Evolutionary conservation across 116 monocot species (phyloP), one percentile per base, ranked within the genome.

Genomic region (Posidonia oceanica): DNA sequence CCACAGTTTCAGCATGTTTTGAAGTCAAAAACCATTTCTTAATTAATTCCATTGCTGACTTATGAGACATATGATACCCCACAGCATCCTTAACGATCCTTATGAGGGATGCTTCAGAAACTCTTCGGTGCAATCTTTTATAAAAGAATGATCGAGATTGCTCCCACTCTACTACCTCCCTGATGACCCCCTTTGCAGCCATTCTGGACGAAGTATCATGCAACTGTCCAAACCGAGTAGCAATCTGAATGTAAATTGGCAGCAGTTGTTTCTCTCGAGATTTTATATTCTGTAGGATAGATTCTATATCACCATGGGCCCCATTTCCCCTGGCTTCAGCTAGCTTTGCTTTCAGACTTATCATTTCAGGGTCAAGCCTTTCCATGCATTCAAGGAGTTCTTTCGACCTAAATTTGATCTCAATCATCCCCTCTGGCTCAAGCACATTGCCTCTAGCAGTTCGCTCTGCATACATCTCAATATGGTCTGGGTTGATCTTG

Each of bases 381-480:
- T 80, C 75, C 98, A 98, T 98, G 81, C 98, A 98, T 22, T 93
- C 86, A 10, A 85, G 36, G 62, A 98, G 78, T 55, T 98, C 98
- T 54, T 77, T 98, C 17, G 82, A 54, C 72, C 93, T 92, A 53
- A 98, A 93, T 64, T 98, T 98, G 73, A 98, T 93, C 83, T 98
- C 98, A 58, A 98, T 86, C 82, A 88, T 78, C 17, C 93, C 98
- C 73, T 98, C 98, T 23, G 98, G 98, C 71, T 98, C 98, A 61
- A 98, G 90, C 6, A 98, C 98, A 69, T 98, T 98, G 14, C 98
- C 98, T 67, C 83, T 98, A 2, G 98, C 98, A 0, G 83, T 93
- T 55, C 76, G 72, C 69, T 98, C 98, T 0, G 98, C 90, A 75
- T 93, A 98, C 98, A 98, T 98, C 77, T 98, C 98, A 55, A 98